These are phyloP conservation scores for Papiliotrema flavescens DNA, from an alignment of 1,284 basidiomycete genomes.

Conservation along the genomic window DNA sequence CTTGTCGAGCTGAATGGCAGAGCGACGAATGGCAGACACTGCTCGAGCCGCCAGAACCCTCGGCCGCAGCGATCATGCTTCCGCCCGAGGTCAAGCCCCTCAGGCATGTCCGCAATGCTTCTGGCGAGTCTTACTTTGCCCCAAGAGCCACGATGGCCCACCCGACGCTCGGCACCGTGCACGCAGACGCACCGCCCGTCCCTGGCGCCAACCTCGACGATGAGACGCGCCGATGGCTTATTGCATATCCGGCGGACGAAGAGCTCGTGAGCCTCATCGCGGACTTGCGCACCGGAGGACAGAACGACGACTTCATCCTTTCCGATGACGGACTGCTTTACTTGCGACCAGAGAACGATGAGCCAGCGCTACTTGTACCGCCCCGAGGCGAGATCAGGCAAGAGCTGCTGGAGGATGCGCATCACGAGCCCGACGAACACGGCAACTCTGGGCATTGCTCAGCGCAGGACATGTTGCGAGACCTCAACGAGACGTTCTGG, in stretches of 20 bases:
- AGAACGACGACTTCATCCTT: slow-evolving; percentile 33
- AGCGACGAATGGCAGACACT: slow-evolving; percentile 9
- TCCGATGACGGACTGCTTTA: slow-evolving; percentile 36
- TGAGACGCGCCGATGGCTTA: slow-evolving; percentile 33
- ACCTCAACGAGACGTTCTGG: slow-evolving; percentile 29
- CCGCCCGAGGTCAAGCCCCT: slow-evolving; percentile 18
- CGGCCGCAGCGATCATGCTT: slow-evolving; percentile 24
- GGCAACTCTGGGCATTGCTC: slow-evolving; percentile 14
- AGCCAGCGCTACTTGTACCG: slow-evolving; percentile 30
- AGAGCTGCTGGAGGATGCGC: slow-evolving; percentile 30
- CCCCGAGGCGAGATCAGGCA: slow-evolving; percentile 26
- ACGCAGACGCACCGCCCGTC: too few relatives aligned
- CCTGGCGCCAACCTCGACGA: slow-evolving; percentile 17
- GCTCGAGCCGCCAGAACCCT: slow-evolving; percentile 22
- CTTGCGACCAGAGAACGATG: slow-evolving; percentile 17
- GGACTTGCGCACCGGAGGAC: slow-evolving; percentile 12
- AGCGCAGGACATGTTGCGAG: slow-evolving; percentile 16
- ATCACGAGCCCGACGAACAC: slow-evolving; percentile 8
- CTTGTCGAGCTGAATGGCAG: slow-evolving; percentile 3
- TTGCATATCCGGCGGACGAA: slow-evolving; percentile 26
- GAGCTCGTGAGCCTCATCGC: slow-evolving; percentile 30
- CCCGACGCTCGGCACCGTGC: not conserved
- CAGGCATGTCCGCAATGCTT: slow-evolving; percentile 15
- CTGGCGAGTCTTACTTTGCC: slow-evolving; percentile 21
- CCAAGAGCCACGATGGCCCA: slow-evolving; percentile 1